Conservation (phyloP, 768 basidiomycete species). For the Trametes cubensis region DNA sequence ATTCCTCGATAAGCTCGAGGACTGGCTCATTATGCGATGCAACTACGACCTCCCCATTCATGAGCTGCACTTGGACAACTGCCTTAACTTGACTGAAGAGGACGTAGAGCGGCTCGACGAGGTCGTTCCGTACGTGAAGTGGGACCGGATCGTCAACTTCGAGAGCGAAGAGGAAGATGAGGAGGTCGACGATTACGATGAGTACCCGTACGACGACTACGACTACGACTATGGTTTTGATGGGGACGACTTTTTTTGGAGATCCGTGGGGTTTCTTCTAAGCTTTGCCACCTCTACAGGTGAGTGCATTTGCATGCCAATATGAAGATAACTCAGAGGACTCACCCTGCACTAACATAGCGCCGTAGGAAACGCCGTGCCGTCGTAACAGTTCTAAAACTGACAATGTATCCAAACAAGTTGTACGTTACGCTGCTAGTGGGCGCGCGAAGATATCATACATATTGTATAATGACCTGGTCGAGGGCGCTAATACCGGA, state of each 20-base stretch:
- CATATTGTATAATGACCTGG: no score
- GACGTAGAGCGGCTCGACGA: slow-evolving; percentile 11
- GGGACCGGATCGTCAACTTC: slow-evolving; percentile 11
- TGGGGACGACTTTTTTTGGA: not conserved
- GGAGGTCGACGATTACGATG: slow-evolving; percentile 2
- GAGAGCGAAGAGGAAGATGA: slow-evolving; percentile 15
- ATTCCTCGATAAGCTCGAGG: slow-evolving; percentile 11
- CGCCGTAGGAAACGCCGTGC: no score
- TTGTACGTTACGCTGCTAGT: no score
- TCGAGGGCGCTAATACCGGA: no score
- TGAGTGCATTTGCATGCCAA: no score
- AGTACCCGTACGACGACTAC: slow-evolving; percentile 8
- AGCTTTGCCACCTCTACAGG: not conserved
- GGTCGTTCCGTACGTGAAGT: slow-evolving; percentile 12
- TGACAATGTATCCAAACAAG: no score
- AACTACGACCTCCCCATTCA: slow-evolving; percentile 8
- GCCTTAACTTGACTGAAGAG: slow-evolving; percentile 4
- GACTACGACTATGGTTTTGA: slow-evolving; percentile 1
- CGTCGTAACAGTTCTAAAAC: no score
- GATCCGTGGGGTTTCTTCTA: slow-evolving; percentile 8
- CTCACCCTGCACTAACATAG: no score
- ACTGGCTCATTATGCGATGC: slow-evolving; percentile 14
- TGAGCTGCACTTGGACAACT: slow-evolving; percentile 3
- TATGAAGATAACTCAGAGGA: no score
- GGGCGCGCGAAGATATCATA: no score